phyloP scores from a whole-genome alignment of 768 basidiomycete genomes.

The Boletus coccyginus region DNA sequence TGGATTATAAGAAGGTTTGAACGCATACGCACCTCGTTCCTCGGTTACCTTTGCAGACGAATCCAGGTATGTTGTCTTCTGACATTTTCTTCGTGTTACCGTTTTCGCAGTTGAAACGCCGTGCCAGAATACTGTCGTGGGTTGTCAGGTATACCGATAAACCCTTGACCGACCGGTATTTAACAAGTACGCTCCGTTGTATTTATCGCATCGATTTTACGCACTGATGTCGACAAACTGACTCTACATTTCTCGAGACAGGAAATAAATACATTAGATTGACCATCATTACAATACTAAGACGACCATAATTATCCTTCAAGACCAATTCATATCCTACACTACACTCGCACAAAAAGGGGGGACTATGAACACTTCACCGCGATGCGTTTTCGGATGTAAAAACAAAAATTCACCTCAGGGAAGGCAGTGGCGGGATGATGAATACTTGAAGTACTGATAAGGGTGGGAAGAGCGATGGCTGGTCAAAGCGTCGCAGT shows the following conservation, averaged over 20 bases:
- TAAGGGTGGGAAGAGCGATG: not conserved
- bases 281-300: not conserved
- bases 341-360: not conserved
- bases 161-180: not conserved
- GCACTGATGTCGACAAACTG: not conserved
- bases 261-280: not conserved
- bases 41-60: too few species aligned
- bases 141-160: not conserved
- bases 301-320: not conserved
- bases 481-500: too few species aligned
- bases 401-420: not conserved
- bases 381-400: too few species aligned
- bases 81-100: not conserved
- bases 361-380: not conserved
- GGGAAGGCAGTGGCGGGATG: too few species aligned
- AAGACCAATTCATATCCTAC: not conserved
- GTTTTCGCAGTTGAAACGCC: not conserved
- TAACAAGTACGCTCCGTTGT: too few species aligned
- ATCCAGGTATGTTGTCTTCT: not conserved
- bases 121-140: too few species aligned
- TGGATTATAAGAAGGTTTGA: too few species aligned
- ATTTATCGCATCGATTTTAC: not conserved
- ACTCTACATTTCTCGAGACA: not conserved
- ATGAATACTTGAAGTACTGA: too few species aligned
- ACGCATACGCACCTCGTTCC: too few species aligned